Base-by-base conservation (phyloP, 2,329 filamentous ascomycete species). In the Seiridium cupressi region DNA sequence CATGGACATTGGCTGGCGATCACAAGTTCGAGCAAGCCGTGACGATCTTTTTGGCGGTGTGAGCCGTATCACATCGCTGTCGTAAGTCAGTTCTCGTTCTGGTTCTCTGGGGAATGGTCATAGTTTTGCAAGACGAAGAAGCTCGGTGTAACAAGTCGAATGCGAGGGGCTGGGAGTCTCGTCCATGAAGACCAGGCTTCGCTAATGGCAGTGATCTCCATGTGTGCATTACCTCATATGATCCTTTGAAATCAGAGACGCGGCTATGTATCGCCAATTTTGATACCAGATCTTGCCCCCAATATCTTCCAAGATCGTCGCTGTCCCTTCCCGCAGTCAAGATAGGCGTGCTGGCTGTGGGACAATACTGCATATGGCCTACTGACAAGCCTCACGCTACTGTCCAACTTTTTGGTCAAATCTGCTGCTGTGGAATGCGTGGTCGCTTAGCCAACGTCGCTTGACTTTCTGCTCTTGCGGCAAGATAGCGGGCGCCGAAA, bases 211-310 rank as follows among this genome's bases (percentile, higher is more conserved):
- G 26, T 31, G 47, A 49, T 49, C 47, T 49, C 35, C 47, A 11
- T 49, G 3, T 49, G 47, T 10, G 10, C 47, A 49, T 49, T 49
- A 49, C 47, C 47, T 49, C 47, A 49, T 31, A 32, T 49, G 18
- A 49, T 35, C 47, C 47, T 32, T 26, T 13, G 31, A 18, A 32
- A 49, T 9, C 47, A 49, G 47, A 32, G 47, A 32, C 26, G 47
- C 47, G 13, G 47, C 18, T 26, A 26, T 32, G 8, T 26, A 46
- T 18, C 13, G 11, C n/a, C 11, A 49, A 26, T 26, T n/a, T 48
- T 40, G 11, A 36, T 53, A 53, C 38, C 35, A 58, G 46, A 58
- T 58, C 55, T 58, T 18, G 55, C 55, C 55, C 46, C 46, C 55
- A 58, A 55, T 49, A 10, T 49, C 32, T 38, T 18, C 18, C 10